phyloP scores from a whole-genome alignment of 2,329 filamentous ascomycete species.

The Xylaria sp. region DNA sequence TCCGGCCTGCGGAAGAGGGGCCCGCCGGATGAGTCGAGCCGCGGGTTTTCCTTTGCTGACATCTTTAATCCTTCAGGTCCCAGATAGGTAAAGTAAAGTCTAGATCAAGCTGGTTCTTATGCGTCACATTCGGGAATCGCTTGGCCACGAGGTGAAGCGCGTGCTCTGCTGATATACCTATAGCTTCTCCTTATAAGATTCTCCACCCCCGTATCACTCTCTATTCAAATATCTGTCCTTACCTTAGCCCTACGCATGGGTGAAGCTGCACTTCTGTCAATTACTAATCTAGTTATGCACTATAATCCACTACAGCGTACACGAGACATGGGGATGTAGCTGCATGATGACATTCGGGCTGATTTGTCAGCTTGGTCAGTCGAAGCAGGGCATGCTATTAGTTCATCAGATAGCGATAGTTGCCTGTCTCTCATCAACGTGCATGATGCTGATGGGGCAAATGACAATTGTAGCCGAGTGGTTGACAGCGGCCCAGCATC shows the following conservation, averaged over 20 bases:
- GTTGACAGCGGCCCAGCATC: neutral
- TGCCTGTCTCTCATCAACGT: constrained; percentile 3
- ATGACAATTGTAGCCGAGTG: neutral
- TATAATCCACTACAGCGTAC: neutral
- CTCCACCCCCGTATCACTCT: neutral
- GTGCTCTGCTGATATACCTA: neutral
- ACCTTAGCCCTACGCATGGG: neutral
- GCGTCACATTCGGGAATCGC: neutral
- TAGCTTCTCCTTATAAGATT: neutral
- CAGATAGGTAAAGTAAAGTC: constrained; percentile 1
- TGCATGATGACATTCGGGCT: neutral
- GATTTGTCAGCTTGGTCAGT: constrained; percentile 17
- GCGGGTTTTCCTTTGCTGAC: constrained; percentile 13
- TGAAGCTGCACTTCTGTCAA: neutral
- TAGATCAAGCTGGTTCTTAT: neutral
- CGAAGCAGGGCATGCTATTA: neutral
- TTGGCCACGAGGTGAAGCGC: neutral
- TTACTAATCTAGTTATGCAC: neutral
- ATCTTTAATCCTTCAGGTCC: constrained; percentile 1
- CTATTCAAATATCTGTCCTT: neutral
- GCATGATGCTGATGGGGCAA: neutral
- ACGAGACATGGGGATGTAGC: neutral
- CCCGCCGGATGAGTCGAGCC: constrained; percentile 28
- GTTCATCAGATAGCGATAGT: neutral
- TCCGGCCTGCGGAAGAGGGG: constrained; percentile 36